A percentile compares a stretch with the other conserved stretches of the same genome.
These are phyloP conservation scores for Suillus fuscotomentosus DNA, from an alignment of 768 basidiomycete species.

Conservation along the genomic window DNA sequence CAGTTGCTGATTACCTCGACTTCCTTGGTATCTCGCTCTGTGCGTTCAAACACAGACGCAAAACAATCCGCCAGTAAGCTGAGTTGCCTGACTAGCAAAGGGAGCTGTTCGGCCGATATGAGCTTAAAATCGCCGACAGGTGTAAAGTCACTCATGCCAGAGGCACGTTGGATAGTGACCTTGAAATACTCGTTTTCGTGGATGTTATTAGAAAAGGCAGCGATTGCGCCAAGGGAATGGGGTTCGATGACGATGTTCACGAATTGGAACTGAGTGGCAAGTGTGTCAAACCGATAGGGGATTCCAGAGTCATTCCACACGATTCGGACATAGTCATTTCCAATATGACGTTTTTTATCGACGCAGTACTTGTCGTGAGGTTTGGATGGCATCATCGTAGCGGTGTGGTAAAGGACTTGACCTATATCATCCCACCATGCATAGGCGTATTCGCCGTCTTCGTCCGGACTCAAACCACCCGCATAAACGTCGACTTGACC, in stretches of 20 bases:
- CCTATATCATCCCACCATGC: constrained; percentile 99
- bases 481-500: constrained; percentile 92
- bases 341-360: constrained; percentile 93
- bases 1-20: constrained; percentile 89
- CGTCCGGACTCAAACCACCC: constrained; percentile 86
- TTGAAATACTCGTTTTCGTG: constrained; percentile 97
- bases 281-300: constrained; percentile 87
- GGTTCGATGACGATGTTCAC: constrained; percentile 97
- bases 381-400: constrained; percentile 93
- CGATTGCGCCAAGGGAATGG: constrained; percentile 79
- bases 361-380: constrained; percentile 65
- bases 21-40: constrained; percentile 64
- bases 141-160: constrained; percentile 91
- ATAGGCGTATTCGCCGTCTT: constrained; percentile 96
- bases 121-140: constrained; percentile 94
- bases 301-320: constrained; percentile 97
- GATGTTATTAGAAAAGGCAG: constrained; percentile 78
- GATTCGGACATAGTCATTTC: constrained; percentile 95
- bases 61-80: constrained; percentile 89
- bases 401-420: constrained; percentile 92
- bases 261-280: constrained; percentile 93
- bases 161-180: constrained; percentile 83
- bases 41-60: constrained; percentile 76
- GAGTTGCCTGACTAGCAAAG: constrained; percentile 85
- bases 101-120: constrained; percentile 84